Evolutionary conservation across 1,284 basidiomycete species (phyloP), one percentile per base, ranked within the genome.

Genomic region (Trichosporon sp.): DNA sequence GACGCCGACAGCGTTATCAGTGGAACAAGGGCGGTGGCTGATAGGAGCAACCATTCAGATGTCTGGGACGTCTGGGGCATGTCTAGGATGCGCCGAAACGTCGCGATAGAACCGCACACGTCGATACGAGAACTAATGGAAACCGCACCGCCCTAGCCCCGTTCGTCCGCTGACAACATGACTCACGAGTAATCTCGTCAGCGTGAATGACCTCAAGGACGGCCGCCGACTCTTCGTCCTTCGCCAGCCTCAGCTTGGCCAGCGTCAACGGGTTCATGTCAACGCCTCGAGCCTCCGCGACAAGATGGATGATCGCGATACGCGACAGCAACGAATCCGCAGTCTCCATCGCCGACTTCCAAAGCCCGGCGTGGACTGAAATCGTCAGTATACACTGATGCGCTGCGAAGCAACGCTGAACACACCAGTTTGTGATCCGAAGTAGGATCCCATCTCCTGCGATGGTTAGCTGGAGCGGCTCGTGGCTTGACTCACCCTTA

Each of bases 231-330:
- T 90, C 89, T 12, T 75, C 73, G 79, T 95, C 92, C 21, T 90
- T 85, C 11, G 89, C 89, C 34, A 87, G 86, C 8, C 86, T 84
- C 76, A 94, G 92, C 71, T 89, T 88, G 70, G 88, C 89, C 74
- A 96, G 93, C 2, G 92, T 94, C 13, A 87, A 85, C 0, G 93
- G 93, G 77, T 93, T 93, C 70, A 94, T 91, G 81, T 95, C 93
- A 7, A 95, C 85, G 2, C 93, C 92, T 31, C 92, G 85, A 1
- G 92, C 92, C 84, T 95, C 93, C 78, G 94, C 92, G 0, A 95
- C 92, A 32, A 95, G 88, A 76, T 94, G 92, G 74, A 95, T 92
- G 80, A 95, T 94, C 1, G 91, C 91, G 29, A 95, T 87, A 2
- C 92, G 87, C 0, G 92, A 86, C 38, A 88, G 87, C 34, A 95